Base-by-base conservation (phyloP, 2,329 filamentous ascomycete species). In the Beauveria caledonica region DNA sequence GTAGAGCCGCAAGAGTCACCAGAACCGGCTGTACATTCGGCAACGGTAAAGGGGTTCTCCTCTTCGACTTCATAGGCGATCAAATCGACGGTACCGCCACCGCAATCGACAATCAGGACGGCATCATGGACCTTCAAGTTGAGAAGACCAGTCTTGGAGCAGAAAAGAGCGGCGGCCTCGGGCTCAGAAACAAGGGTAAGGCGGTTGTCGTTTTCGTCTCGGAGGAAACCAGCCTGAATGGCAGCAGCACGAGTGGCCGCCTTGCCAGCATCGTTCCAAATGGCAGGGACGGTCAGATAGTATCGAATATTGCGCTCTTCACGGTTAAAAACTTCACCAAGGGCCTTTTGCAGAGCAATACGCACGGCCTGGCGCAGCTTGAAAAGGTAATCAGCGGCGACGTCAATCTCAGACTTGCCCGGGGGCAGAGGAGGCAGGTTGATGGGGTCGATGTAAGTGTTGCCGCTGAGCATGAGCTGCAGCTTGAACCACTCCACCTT, bases 401-500 rank as follows among this genome's bases (percentile, higher is more conserved):
- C 94, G 76, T 99, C 94, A 75, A 97, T 96, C 77, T 97, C 94
- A 27, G 93, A 97, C 80, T 97, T 97, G 76, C 94, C 94, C 50
- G 93, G 92, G 52, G 94, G 94, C 73, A 97, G 89, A 65, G 94
- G 94, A 52, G 94, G 94, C 66, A 99, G 85, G 82, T 97, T 97
- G 79, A 97, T 97, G 64, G 94, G 94, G 74, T 97, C 94, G 72
- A 97, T 97, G 75, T 97, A 97, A 49, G 94, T 97, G 81, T 97
- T 97, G 64, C 94, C 94, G 62, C 92, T 97, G 64, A 97, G 83
- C 94, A 97, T 97, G 61, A 99, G 86, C 78, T 99, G 94, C 67
- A 99, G 84, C 81, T 97, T 97, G 84, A 99, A 97, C 94, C 94
- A 99, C 78, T 97, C 94, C 25, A 97, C 93, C 79, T 97, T 97